phyloP scores from a whole-genome alignment of 108 stramenopile species.

The Pseudonitzschia multistriata region DNA sequence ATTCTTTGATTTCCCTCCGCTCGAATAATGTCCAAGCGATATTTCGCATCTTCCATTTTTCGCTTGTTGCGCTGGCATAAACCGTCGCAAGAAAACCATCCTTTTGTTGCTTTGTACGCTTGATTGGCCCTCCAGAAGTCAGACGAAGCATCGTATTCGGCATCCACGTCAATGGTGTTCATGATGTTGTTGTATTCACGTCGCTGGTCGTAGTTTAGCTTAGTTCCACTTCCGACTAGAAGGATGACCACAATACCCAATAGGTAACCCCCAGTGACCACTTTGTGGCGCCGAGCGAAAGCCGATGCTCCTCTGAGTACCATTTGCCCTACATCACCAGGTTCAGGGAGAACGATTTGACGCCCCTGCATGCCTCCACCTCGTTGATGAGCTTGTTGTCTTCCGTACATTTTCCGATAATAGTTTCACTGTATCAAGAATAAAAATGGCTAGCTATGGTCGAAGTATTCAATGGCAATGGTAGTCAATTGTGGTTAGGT shows the following conservation, averaged over 20 bases:
- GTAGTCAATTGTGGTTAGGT: no score
- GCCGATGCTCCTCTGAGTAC: constrained; percentile 36
- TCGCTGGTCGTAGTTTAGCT: constrained; percentile 59
- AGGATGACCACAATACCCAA: constrained; percentile 61
- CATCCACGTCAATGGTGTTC: constrained; percentile 75
- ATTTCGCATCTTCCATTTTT: constrained; percentile 58
- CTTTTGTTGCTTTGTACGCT: constrained; percentile 71
- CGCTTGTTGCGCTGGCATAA: constrained; percentile 79
- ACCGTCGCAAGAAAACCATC: constrained; percentile 84
- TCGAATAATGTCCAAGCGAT: constrained; percentile 59
- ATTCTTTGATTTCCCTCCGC: constrained; percentile 79
- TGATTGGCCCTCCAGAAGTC: constrained; percentile 57
- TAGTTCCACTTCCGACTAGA: constrained; percentile 65
- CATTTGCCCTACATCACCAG: constrained; percentile 42
- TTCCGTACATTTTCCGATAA: constrained; percentile 9
- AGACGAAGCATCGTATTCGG: constrained; percentile 68
- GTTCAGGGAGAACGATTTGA: constrained; percentile 38
- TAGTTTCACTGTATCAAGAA: no score
- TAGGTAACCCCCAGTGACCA: constrained; percentile 65
- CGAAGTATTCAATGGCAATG: no score
- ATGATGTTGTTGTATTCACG: constrained; percentile 73
- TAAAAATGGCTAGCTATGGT: no score
- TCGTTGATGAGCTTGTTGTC: constrained; percentile 9
- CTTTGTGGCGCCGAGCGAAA: constrained; percentile 67
- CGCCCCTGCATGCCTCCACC: constrained; percentile 1